Evolutionary conservation across 2,329 filamentous ascomycete species (phyloP).

Genomic region (Aspergillus fumigatiaffinis): DNA sequence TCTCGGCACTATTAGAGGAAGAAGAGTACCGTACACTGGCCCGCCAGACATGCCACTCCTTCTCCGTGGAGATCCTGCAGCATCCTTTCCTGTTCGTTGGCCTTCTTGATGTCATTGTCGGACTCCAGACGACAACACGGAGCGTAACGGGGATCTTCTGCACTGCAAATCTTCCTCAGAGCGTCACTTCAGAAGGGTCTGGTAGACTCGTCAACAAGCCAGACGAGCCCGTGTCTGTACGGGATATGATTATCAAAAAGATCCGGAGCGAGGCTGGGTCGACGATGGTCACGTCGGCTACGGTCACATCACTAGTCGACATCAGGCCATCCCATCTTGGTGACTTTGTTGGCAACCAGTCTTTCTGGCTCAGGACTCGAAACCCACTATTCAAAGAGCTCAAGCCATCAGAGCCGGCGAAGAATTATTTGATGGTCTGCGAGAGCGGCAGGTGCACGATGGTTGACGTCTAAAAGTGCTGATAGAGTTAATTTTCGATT

Average conservation of each 20-base stretch:
- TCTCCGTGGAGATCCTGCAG: constrained; percentile 86
- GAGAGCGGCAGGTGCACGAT: constrained; percentile 34
- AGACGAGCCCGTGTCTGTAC: constrained; percentile 23
- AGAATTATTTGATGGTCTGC: constrained; percentile 39
- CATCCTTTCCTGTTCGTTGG: constrained; percentile 89
- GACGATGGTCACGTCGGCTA: constrained; percentile 29
- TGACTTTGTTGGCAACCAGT: constrained; percentile 32
- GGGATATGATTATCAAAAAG: constrained; percentile 28
- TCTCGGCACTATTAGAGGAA: constrained; percentile 67
- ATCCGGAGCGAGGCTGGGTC: constrained; percentile 33
- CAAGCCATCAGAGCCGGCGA: constrained; percentile 28
- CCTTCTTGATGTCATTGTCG: constrained; percentile 71
- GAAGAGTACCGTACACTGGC: constrained; percentile 62
- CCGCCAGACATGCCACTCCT: constrained; percentile 72
- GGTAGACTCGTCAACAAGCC: constrained; percentile 15
- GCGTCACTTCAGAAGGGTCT: constrained; percentile 4
- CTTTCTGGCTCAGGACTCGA: constrained; percentile 36
- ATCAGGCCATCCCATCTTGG: constrained; percentile 30
- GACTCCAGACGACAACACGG: constrained; percentile 65
- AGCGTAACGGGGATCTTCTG: constrained; percentile 55
- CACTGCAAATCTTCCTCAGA: constrained; percentile 22
- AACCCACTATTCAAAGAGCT: constrained; percentile 37
- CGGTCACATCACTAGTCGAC: constrained; percentile 34
- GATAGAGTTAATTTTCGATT: neutral
- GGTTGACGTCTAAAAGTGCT: constrained; percentile 28